phyloP scores from a whole-genome alignment of 2,329 filamentous ascomycete species.

The Pseudocercospora eumusae region DNA sequence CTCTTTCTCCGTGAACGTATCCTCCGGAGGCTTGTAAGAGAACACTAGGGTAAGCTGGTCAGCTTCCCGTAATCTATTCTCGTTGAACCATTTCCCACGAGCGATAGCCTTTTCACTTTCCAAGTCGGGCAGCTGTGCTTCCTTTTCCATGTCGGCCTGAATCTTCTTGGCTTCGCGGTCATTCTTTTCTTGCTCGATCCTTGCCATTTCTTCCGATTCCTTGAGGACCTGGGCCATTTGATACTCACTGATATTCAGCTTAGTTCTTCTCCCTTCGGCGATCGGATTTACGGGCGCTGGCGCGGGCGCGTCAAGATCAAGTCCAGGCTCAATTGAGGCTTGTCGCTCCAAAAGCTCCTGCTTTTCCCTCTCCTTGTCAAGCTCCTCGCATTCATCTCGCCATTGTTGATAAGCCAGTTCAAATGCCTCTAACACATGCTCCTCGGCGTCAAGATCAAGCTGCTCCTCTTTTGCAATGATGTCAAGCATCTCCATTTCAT shows the following conservation, averaged over 20 bases:
- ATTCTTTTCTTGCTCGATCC: constrained; percentile 62
- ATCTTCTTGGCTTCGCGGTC: constrained; percentile 62
- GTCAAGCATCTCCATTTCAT: constrained; percentile 42
- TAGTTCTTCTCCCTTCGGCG: constrained; percentile 55
- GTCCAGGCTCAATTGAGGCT: constrained; percentile 38
- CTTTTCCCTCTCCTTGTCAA: constrained; percentile 46
- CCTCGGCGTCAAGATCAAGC: constrained; percentile 38
- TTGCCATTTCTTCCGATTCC: constrained; percentile 71
- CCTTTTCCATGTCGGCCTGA: constrained; percentile 72
- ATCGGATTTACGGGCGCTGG: constrained; percentile 43
- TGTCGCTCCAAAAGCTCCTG: constrained; percentile 42
- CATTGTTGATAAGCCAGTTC: constrained; percentile 45
- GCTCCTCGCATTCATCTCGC: constrained; percentile 44
- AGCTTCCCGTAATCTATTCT: constrained; percentile 64
- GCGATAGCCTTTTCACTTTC: constrained; percentile 62
- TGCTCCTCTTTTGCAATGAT: constrained; percentile 31
- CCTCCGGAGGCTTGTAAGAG: constrained; percentile 69
- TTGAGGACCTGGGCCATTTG: constrained; percentile 72
- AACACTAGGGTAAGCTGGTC: constrained; percentile 69
- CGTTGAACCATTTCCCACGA: constrained; percentile 63
- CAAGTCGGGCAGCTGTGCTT: constrained; percentile 73
- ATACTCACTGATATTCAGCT: constrained; percentile 67
- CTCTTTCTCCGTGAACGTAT: constrained; percentile 75
- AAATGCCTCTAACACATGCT: constrained; percentile 38
- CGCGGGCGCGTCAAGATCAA: constrained; percentile 50